phyloP scores from a whole-genome alignment of 495 filamentous ascomycete genomes.

The Hyaloscypha hepaticicola region DNA sequence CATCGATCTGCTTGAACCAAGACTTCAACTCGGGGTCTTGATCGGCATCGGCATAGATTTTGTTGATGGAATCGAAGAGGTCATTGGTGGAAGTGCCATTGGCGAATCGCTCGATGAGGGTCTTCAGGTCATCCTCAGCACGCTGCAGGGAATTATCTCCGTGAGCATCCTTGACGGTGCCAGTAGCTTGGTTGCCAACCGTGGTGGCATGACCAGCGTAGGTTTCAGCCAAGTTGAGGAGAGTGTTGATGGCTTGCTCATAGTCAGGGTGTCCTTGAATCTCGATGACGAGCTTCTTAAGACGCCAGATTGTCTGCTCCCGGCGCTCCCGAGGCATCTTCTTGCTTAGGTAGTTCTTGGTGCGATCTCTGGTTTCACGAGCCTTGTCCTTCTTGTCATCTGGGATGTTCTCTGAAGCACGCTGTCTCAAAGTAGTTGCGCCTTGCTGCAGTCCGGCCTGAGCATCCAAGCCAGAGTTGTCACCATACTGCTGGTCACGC shows the following conservation, averaged over 20 bases:
- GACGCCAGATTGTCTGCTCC: slow-evolving; percentile 85
- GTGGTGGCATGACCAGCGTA: slow-evolving; percentile 75
- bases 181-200: slow-evolving; percentile 58
- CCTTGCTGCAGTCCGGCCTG: slow-evolving; percentile 49
- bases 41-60: slow-evolving; percentile 89
- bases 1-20: slow-evolving; percentile 83
- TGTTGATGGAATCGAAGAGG: slow-evolving; percentile 80
- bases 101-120: slow-evolving; percentile 90
- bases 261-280: slow-evolving; percentile 91
- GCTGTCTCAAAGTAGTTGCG: slow-evolving; percentile 47
- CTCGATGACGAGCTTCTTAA: slow-evolving; percentile 98
- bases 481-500: slow-evolving; percentile 46
- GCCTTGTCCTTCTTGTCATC: slow-evolving; percentile 63
- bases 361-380: slow-evolving; percentile 52
- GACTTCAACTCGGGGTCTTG: slow-evolving; percentile 80
- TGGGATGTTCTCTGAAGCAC: slow-evolving; percentile 51
- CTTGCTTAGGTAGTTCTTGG: slow-evolving; percentile 69
- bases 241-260: slow-evolving; percentile 79
- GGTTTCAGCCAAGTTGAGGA: slow-evolving; percentile 79
- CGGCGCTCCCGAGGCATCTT: slow-evolving; percentile 94
- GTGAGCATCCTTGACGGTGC: slow-evolving; percentile 68
- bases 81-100: slow-evolving; percentile 89
- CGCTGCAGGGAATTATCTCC: slow-evolving; percentile 56
- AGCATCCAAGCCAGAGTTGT: slow-evolving; percentile 53
- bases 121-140: slow-evolving; percentile 80